phyloP scores from a whole-genome alignment of 495 filamentous ascomycete genomes.

The Penicillium argentinense region DNA sequence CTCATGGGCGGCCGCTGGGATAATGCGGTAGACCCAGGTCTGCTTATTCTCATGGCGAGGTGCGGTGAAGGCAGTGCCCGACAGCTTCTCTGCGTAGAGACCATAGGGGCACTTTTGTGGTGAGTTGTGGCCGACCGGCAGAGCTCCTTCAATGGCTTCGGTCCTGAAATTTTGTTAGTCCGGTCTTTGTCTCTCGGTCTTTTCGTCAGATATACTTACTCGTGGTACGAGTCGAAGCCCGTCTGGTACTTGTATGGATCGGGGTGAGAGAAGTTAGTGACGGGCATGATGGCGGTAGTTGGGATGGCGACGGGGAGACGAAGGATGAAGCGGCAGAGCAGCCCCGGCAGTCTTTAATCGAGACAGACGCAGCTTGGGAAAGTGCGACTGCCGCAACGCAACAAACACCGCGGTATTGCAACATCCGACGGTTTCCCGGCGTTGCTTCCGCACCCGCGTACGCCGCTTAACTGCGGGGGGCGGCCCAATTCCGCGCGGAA shows the following conservation, averaged over 20 bases:
- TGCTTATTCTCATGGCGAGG: slow-evolving; percentile 87
- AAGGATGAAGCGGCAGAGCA: slow-evolving; percentile 2
- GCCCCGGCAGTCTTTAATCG: slow-evolving; percentile 5
- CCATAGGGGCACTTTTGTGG: slow-evolving; percentile 84
- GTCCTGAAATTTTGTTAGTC: slow-evolving; percentile 20
- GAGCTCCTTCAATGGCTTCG: slow-evolving; percentile 57
- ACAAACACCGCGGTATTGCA: slow-evolving; percentile 19
- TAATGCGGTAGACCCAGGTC: slow-evolving; percentile 90
- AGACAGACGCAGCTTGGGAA: not conserved
- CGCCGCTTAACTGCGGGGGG: slow-evolving; percentile 29
- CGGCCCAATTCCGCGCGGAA: slow-evolving; percentile 29
- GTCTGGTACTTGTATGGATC: slow-evolving; percentile 60
- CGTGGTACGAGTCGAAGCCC: slow-evolving; percentile 60
- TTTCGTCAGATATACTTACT: no score
- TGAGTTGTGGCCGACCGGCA: slow-evolving; percentile 74
- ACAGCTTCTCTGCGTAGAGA: slow-evolving; percentile 91
- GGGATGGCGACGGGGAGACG: slow-evolving; percentile 1
- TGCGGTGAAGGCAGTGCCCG: slow-evolving; percentile 90
- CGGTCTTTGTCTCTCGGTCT: not conserved
- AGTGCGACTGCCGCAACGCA: not conserved
- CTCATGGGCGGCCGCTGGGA: slow-evolving; percentile 79
- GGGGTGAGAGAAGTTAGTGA: slow-evolving; percentile 52
- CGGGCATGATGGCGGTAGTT: slow-evolving; percentile 45
- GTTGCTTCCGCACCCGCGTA: slow-evolving; percentile 21
- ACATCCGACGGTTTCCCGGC: not conserved